Conservation (phyloP, 257 asterid genomes). For the Misopates orontium region DNA sequence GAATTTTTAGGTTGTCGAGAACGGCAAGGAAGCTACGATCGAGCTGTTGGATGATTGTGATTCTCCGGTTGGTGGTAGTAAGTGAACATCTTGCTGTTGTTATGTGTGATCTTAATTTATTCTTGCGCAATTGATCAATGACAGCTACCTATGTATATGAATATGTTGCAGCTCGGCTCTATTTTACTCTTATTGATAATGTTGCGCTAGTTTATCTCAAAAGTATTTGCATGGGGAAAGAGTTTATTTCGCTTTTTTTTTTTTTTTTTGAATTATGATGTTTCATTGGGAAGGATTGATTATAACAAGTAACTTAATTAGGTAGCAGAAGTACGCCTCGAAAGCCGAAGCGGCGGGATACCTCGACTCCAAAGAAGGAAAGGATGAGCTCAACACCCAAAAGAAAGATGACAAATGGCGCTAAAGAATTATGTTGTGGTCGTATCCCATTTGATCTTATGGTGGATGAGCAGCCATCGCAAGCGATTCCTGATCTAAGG, state of each 20-base stretch:
- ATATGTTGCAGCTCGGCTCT: neutral
- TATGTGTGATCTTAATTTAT: neutral
- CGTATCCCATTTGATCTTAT: slow-evolving; percentile 49
- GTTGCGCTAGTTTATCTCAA: slow-evolving; percentile 8
- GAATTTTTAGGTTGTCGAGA: slow-evolving; percentile 47
- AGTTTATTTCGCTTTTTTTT: neutral
- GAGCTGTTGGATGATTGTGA: slow-evolving; percentile 41
- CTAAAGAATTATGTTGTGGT: slow-evolving; percentile 38
- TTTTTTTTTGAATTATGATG: neutral
- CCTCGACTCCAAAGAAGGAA: slow-evolving; percentile 65
- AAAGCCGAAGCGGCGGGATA: slow-evolving; percentile 41
- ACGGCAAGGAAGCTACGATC: slow-evolving; percentile 42
- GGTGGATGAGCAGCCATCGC: slow-evolving; percentile 48
- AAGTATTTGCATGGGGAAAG: slow-evolving; percentile 1
- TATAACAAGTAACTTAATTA: slow-evolving; percentile 21
- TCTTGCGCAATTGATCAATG: neutral
- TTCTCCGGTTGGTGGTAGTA: slow-evolving; percentile 51
- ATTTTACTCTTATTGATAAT: slow-evolving; percentile 8
- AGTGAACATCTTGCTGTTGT: slow-evolving; percentile 35
- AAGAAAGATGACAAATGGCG: slow-evolving; percentile 48
- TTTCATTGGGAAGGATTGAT: slow-evolving; percentile 9
- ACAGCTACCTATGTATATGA: neutral
- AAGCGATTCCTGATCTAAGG: slow-evolving; percentile 64
- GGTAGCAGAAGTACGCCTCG: slow-evolving; percentile 62
- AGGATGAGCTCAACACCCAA: slow-evolving; percentile 47